A percentile compares a stretch with the other conserved stretches of the same genome.
Conservation (phyloP, 768 basidiomycete genomes). For the Tylopilus subfusipes region DNA sequence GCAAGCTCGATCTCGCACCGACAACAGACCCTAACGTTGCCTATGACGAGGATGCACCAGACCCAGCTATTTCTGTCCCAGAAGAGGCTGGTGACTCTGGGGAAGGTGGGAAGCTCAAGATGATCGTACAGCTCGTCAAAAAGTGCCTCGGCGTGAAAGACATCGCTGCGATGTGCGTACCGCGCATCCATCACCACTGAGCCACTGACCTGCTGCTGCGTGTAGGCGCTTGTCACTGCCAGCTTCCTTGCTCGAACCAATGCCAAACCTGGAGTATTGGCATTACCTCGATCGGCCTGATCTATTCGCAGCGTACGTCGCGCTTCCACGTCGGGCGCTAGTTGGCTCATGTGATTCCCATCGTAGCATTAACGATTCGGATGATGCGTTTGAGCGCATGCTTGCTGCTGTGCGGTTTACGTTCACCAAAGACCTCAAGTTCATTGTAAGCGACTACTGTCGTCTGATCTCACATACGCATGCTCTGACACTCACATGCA, state of each 20-base stretch:
- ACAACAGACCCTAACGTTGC: conserved; percentile 4
- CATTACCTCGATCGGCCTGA: conserved; percentile 90
- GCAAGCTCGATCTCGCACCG: conserved; percentile 8
- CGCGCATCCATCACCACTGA: conserved; percentile 1
- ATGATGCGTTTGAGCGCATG: conserved; percentile 93
- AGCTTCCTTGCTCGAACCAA: conserved; percentile 87
- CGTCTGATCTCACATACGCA: not conserved
- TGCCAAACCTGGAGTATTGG: conserved; percentile 97
- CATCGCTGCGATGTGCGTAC: conserved; percentile 83
- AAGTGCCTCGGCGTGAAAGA: conserved; percentile 93
- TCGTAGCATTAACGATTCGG: conserved; percentile 83
- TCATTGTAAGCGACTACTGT: conserved; percentile 54
- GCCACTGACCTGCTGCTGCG: conserved; percentile 13
- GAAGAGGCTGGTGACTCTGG: conserved; percentile 69
- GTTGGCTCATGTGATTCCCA: conserved; percentile 3
- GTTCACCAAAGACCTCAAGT: conserved; percentile 94
- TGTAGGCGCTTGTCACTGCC: conserved; percentile 86
- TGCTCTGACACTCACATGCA: conserved; percentile 28
- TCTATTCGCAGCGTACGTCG: conserved; percentile 81
- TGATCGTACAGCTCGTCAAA: conserved; percentile 89
- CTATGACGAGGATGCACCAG: conserved; percentile 50
- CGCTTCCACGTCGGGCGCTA: not conserved
- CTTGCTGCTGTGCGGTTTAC: conserved; percentile 84
- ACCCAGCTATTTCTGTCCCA: conserved; percentile 61
- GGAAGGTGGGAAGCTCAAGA: conserved; percentile 91